Evolutionary conservation across 176 grass and related monocot genomes (phyloP), one percentile per base, ranked within the genome.

Genomic region (Triticum dicoccoides): DNA sequence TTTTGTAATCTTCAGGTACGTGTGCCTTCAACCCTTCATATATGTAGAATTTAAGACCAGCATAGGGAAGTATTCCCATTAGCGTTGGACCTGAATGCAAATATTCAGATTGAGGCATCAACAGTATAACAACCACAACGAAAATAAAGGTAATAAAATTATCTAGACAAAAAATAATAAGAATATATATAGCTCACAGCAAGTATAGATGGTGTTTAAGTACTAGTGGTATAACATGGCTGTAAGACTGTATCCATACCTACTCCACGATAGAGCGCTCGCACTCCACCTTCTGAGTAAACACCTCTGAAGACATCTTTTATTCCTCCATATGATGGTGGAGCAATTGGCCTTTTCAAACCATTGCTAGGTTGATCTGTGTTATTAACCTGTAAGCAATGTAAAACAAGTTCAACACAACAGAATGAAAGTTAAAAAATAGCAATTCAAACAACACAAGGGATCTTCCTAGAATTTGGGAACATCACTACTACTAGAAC

Each of bases 41-140:
- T 82, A 98, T 98, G 84, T 98, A 98, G 86, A 98, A 98, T 78
- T 98, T 98, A 56, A 98, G 91, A 91, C 96, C 96, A 89, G 96
- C 96, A 82, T 98, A 98, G 51, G 96, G 93, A 92, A 98, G 91
- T 91, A 98, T 96, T 27, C 93, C 93, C 63, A 98, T 88, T 56
- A 96, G 90, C 0, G 96, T 98, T 67, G 96, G 93, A 79, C 93
- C 90, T 95, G 82, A 84, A 87, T 62, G 75, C 73, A 62, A 83
- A 78, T 83, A 73, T 10, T 73, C 67, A 87, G 45, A 79, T 73
- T 17, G 35, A 21, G 85, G 64, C 9, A 59, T 21, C 77, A 21
- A 38, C 11, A 52, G 9, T 70, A 52, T 78, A 91, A 71, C 42
- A 25, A 69, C 2, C 15, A 80, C 64, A 67, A 8, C 37, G 14